phyloP scores from a whole-genome alignment of 108 stramenopile genomes.

The Cylindrotheca closterium region DNA sequence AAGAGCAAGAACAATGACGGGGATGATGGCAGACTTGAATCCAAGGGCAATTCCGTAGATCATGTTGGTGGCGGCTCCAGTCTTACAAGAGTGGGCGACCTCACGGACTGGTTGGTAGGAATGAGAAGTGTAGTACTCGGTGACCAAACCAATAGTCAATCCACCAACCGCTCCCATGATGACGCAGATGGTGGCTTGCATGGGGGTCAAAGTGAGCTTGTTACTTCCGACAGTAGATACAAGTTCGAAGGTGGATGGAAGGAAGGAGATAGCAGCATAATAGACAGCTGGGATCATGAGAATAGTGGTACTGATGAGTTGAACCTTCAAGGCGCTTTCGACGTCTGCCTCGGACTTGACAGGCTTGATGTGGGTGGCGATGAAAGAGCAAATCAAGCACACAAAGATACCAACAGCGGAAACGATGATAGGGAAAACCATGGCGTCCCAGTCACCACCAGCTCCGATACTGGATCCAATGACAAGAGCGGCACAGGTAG shows the following conservation, averaged over 20 bases:
- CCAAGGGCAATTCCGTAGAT: constrained; percentile 98
- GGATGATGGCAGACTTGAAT: constrained; percentile 97
- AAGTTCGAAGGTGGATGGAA: constrained; percentile 77
- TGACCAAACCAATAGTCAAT: constrained; percentile 94
- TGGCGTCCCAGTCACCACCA: constrained; percentile 90
- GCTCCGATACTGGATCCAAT: constrained; percentile 88
- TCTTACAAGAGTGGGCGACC: constrained; percentile 93
- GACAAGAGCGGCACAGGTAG: constrained; percentile 96
- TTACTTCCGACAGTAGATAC: constrained; percentile 61
- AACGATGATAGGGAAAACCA: constrained; percentile 95
- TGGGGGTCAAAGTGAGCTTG: constrained; percentile 55
- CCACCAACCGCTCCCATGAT: constrained; percentile 93
- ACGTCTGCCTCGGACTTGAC: constrained; percentile 87
- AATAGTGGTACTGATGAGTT: constrained; percentile 94
- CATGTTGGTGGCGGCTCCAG: constrained; percentile 98
- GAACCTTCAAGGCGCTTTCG: constrained; percentile 91
- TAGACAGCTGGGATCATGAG: constrained; percentile 93
- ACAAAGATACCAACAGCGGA: constrained; percentile 94
- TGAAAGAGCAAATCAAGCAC: constrained; percentile 94
- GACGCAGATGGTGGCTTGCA: constrained; percentile 73
- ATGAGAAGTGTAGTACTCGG: constrained; percentile 99
- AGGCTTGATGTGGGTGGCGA: constrained; percentile 92
- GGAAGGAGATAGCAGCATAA: constrained; percentile 73
- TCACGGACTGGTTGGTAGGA: constrained; percentile 93
- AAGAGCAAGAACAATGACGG: constrained; percentile 92